A percentile compares a stretch with the other conserved stretches of the same genome.
Conservation (phyloP, 139 green algal species). For the Prasinococcaceae sp. region DNA sequence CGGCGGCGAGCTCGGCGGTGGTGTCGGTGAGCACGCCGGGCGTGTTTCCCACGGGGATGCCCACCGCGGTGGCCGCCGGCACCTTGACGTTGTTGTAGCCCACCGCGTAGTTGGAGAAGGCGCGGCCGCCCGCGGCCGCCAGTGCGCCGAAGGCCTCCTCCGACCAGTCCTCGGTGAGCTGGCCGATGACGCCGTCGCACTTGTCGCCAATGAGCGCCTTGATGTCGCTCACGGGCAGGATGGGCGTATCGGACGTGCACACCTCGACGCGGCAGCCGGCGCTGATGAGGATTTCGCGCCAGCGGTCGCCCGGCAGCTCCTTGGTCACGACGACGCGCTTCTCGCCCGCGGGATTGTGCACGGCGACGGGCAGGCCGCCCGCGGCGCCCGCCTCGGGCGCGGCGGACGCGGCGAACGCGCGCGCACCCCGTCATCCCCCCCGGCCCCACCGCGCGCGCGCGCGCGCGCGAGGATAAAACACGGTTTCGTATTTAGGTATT, state of each 20-base stretch:
- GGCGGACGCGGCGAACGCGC: too few species aligned
- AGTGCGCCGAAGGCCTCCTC: slow-evolving; percentile 80
- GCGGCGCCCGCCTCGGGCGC: too few species aligned
- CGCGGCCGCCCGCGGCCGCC: slow-evolving; percentile 62
- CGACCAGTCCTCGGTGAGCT: slow-evolving; percentile 62
- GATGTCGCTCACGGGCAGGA: slow-evolving; percentile 72
- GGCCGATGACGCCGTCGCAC: slow-evolving; percentile 92
- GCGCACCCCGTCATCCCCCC: too few species aligned
- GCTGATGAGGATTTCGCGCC: slow-evolving; percentile 65
- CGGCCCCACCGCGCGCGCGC: too few species aligned
- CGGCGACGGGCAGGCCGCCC: slow-evolving; percentile 34
- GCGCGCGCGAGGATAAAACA: too few species aligned
- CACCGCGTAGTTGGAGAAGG: slow-evolving; percentile 95
- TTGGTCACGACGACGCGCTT: slow-evolving; percentile 94
- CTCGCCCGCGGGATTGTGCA: slow-evolving; percentile 65
- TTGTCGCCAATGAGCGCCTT: slow-evolving; percentile 69
- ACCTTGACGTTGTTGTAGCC: slow-evolving; percentile 98
- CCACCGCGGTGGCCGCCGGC: slow-evolving; percentile 58
- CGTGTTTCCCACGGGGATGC: slow-evolving; percentile 94
- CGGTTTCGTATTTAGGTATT: too few species aligned
- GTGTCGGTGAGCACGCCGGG: slow-evolving; percentile 60
- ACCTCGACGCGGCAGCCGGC: slow-evolving; percentile 44
- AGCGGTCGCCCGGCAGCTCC: slow-evolving; percentile 72
- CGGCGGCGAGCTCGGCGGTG: slow-evolving; percentile 85
- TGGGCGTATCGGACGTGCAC: slow-evolving; percentile 48